Evolutionary conservation across 2,329 filamentous ascomycete species (phyloP).

Genomic region (Stemphylium lycopersici): DNA sequence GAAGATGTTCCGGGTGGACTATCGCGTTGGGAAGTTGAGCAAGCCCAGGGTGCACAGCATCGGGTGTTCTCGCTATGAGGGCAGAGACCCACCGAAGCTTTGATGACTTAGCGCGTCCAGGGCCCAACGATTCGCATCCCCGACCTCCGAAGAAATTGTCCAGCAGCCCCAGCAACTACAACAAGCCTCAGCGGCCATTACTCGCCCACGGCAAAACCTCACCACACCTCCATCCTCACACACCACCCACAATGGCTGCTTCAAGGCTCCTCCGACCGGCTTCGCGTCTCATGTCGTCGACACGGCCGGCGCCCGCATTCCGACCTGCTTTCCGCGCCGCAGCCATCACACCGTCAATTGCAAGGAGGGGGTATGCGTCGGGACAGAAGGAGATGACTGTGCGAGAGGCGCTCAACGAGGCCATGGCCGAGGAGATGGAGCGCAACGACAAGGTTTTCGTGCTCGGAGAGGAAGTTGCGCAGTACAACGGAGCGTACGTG

Average conservation of each 20-base stretch:
- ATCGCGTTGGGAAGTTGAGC: neutral
- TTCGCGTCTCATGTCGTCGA: conserved; percentile 65
- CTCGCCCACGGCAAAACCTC: conserved; percentile 30
- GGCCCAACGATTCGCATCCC: conserved; percentile 28
- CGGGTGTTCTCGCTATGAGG: conserved; percentile 18
- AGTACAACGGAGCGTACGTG: conserved; percentile 93
- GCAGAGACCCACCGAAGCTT: conserved; percentile 13
- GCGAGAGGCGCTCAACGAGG: conserved; percentile 96
- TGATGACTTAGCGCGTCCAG: conserved; percentile 16
- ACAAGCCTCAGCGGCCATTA: conserved; percentile 32
- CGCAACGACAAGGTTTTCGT: conserved; percentile 93
- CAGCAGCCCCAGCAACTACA: conserved; percentile 32
- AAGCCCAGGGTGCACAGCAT: conserved; percentile 3
- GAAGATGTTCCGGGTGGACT: neutral
- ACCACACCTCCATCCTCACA: conserved; percentile 24
- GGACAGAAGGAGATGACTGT: conserved; percentile 92
- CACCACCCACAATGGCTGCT: conserved; percentile 57
- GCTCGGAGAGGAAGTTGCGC: conserved; percentile 96
- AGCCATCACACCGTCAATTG: conserved; percentile 55
- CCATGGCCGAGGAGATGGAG: conserved; percentile 96
- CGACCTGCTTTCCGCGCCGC: conserved; percentile 60
- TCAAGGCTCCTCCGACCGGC: conserved; percentile 69
- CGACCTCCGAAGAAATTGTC: conserved; percentile 33
- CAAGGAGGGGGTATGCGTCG: conserved; percentile 63
- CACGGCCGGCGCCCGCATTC: conserved; percentile 57